Base-by-base conservation (phyloP, 106 monocot genomes). In the Dendrobium officinale region DNA sequence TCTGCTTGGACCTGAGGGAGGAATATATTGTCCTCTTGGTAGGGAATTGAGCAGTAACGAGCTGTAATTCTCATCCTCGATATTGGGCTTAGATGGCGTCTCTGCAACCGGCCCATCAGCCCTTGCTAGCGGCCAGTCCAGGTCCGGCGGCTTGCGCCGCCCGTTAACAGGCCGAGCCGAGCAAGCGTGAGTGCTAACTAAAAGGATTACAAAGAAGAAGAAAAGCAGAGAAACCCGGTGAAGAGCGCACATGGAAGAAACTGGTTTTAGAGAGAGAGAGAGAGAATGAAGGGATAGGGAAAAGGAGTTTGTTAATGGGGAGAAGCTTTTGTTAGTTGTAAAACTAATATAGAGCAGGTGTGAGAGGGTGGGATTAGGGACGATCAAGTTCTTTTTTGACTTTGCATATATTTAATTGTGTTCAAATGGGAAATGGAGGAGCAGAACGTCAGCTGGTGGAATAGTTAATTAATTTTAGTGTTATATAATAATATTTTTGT, bases 201-300 rank as follows among this genome's bases (percentile, higher is more conserved):
- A 6, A 33, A 72, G 72, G 72, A 72, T 29, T 15, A 72, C 16
- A 40, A 72, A 16, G 72, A 72, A 16, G 37, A 72, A 72, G 72
- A 27, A 2, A 37, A 72, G 37, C 4, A 72, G 40, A 13, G 72
- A 40, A 72, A 40, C 33, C 16, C 37, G 24, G 40, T 40, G 72
- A 72, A 40, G 37, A 72, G 72, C 72, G 16, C 72, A 27, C 72
- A 72, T 72, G 72, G 40, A 72, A 16, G 72, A 72, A 72, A 22
- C 8, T 24, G 64, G 64, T 66, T 66, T 11, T 20, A 9, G 64
- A 66, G 64, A 66, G 64, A 66, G 26, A 9, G 64, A 56, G 3
- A 56, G 58, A 58, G 20, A 58, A n/a, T 19, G 16, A 45, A 45
- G 45, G 45, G 45, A 19, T 17, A 16, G 18, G 58, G 18, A 58